Evolutionary conservation across 208 protist genomes (phyloP).

Genomic region (Entamoeba histolytica): DNA sequence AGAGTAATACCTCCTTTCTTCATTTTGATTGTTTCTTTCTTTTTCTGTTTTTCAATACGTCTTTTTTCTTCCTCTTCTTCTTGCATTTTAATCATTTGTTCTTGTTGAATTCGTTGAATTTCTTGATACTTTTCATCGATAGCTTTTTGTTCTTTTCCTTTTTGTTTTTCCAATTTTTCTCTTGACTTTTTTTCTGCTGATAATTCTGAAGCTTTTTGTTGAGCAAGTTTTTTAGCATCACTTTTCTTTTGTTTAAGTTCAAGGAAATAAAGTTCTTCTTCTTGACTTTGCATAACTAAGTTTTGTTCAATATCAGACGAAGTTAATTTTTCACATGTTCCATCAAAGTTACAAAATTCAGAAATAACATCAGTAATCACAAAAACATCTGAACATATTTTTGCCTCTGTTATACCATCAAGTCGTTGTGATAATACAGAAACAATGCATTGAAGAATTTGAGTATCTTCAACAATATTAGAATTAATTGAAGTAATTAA

Average conservation of each 20-base stretch:
- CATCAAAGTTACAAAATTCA: neutral
- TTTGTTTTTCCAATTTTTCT: neutral
- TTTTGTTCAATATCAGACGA: neutral
- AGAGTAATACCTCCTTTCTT: neutral
- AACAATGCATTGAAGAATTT: neutral
- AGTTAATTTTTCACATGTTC: neutral
- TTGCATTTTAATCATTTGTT: neutral
- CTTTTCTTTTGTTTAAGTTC: neutral
- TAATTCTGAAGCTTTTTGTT: neutral
- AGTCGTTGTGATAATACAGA: neutral
- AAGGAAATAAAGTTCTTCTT: neutral
- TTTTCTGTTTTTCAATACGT: neutral
- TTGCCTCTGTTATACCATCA: neutral
- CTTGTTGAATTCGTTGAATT: neutral
- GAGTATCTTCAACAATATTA: neutral
- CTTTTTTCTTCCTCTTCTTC: neutral
- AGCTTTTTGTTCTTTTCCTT: neutral
- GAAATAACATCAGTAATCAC: neutral
- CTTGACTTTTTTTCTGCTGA: neutral
- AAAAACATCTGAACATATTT: neutral
- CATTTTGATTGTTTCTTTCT: neutral
- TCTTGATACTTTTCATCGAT: neutral
- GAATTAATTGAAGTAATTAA: neutral
- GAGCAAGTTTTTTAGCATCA: neutral
- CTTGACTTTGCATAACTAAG: neutral